phyloP scores from a whole-genome alignment of 1,139 yeast genomes.

The Suhomyces terraborum region DNA sequence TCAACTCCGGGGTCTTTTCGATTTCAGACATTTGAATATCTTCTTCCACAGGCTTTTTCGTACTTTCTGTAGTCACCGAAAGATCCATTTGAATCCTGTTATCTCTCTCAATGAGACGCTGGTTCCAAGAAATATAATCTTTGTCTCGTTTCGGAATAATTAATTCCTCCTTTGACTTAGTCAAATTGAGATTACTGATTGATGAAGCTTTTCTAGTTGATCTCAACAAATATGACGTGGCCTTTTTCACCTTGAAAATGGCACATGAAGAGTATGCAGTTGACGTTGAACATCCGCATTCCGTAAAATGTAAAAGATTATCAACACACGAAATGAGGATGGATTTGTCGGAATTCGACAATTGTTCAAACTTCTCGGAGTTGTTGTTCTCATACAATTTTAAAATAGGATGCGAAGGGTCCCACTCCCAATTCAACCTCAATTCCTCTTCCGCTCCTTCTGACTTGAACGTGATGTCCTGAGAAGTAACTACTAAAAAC shows the following conservation, averaged over 20 bases:
- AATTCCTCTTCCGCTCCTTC: constrained; percentile 54
- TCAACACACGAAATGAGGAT: constrained; percentile 61
- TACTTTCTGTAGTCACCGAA: constrained; percentile 19
- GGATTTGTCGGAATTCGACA: constrained; percentile 53
- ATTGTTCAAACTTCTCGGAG: constrained; percentile 47
- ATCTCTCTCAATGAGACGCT: constrained; percentile 38
- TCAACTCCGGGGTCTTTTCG: constrained; percentile 11
- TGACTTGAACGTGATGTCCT: constrained; percentile 44
- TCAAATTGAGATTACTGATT: constrained; percentile 39
- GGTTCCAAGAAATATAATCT: constrained; percentile 43
- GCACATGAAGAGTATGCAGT: constrained; percentile 49
- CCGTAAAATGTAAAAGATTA: constrained; percentile 54
- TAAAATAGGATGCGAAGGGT: constrained; percentile 69
- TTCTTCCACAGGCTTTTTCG: constrained; percentile 7
- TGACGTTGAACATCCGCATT: constrained; percentile 67
- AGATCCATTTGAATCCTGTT: constrained; percentile 29
- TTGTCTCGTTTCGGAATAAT: constrained; percentile 36
- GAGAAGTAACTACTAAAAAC: constrained; percentile 61
- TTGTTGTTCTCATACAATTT: constrained; percentile 42
- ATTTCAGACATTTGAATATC: constrained; percentile 7
- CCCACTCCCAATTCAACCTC: constrained; percentile 90
- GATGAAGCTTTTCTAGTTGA: constrained; percentile 57
- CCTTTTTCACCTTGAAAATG: constrained; percentile 61
- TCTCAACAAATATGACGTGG: constrained; percentile 57
- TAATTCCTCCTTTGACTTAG: constrained; percentile 45